phyloP scores from a whole-genome alignment of 2,329 filamentous ascomycete species.

The Shiraia bambusicola region DNA sequence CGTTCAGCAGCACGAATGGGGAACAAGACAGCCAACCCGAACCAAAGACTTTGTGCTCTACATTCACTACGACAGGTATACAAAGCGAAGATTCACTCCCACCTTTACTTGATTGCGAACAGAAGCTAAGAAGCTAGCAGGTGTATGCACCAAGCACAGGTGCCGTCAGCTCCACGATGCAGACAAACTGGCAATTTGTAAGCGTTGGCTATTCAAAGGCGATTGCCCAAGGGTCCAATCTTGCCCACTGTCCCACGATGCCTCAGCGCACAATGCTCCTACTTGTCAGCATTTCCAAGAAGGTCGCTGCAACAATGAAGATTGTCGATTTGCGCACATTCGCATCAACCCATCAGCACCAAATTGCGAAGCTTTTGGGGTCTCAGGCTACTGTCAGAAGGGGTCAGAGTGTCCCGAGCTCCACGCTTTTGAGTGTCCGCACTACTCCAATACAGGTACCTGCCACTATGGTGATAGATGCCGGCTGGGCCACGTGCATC shows the following conservation, averaged over 20 bases:
- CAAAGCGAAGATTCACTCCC: slow-evolving; percentile 9
- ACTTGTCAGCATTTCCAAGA: slow-evolving; percentile 87
- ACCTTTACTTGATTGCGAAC: background rate
- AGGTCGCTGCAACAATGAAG: slow-evolving; percentile 82
- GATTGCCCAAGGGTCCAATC: slow-evolving; percentile 72
- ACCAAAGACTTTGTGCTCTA: slow-evolving; percentile 22
- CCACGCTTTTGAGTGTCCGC: slow-evolving; percentile 90
- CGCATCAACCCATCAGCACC: slow-evolving; percentile 72
- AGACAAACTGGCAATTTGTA: slow-evolving; percentile 86
- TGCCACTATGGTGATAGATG: slow-evolving; percentile 77
- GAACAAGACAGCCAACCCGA: slow-evolving; percentile 11
- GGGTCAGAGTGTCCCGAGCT: slow-evolving; percentile 75
- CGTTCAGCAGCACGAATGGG: slow-evolving; percentile 1
- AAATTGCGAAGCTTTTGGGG: slow-evolving; percentile 82
- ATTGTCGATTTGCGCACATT: slow-evolving; percentile 86
- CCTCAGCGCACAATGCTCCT: slow-evolving; percentile 79
- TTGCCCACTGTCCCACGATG: slow-evolving; percentile 90
- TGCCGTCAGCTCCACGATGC: slow-evolving; percentile 85
- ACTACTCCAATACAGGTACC: slow-evolving; percentile 86
- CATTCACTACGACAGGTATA: slow-evolving; percentile 39
- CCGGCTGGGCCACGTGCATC: slow-evolving; percentile 79
- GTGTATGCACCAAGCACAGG: slow-evolving; percentile 79
- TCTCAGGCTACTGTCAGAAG: slow-evolving; percentile 84
- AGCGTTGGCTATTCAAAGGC: slow-evolving; percentile 77
- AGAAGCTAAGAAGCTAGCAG: slow-evolving; percentile 43